phyloP scores from a whole-genome alignment of 2,329 filamentous ascomycete genomes.

The Stemphylium vesicarium region DNA sequence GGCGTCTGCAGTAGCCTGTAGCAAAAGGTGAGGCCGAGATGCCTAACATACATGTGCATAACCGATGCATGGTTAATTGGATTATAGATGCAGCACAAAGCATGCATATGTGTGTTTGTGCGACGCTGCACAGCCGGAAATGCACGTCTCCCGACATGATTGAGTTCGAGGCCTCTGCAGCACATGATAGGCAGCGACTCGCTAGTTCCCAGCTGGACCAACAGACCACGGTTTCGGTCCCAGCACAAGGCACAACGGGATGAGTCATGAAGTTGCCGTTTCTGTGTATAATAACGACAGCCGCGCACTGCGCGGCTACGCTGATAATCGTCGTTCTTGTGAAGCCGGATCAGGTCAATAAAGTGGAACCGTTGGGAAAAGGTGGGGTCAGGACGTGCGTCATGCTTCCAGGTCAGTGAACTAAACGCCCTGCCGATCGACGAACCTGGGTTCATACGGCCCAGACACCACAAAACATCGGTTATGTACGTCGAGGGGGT shows the following conservation, averaged over 20 bases:
- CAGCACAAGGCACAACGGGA: neutral
- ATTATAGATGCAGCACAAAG: conserved; percentile 11
- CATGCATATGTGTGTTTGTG: neutral
- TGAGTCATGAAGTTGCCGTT: conserved; percentile 8
- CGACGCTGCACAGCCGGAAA: conserved; percentile 14
- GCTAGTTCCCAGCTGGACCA: conserved; percentile 23
- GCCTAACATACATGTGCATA: conserved; percentile 2
- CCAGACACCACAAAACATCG: conserved; percentile 5
- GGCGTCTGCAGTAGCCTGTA: conserved; percentile 12
- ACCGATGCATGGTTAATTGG: conserved; percentile 1
- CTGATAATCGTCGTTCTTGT: conserved; percentile 9
- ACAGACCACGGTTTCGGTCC: conserved; percentile 15
- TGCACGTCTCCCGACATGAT: conserved; percentile 11
- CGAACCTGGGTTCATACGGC: conserved; percentile 36
- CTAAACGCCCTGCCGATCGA: conserved; percentile 27
- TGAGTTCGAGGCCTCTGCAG: conserved; percentile 27
- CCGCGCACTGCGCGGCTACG: conserved; percentile 43
- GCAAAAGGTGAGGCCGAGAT: neutral
- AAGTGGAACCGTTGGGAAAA: conserved; percentile 29
- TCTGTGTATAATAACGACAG: conserved; percentile 14
- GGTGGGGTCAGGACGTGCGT: conserved; percentile 25
- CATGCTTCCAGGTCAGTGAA: conserved; percentile 20
- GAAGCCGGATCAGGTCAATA: conserved; percentile 14
- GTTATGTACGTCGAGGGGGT: neutral
- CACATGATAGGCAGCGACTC: conserved; percentile 23